Evolutionary conservation across 192 early-diverging fungal species (phyloP), one percentile per base, ranked within the genome.

Genomic region (Coemansia sp.): DNA sequence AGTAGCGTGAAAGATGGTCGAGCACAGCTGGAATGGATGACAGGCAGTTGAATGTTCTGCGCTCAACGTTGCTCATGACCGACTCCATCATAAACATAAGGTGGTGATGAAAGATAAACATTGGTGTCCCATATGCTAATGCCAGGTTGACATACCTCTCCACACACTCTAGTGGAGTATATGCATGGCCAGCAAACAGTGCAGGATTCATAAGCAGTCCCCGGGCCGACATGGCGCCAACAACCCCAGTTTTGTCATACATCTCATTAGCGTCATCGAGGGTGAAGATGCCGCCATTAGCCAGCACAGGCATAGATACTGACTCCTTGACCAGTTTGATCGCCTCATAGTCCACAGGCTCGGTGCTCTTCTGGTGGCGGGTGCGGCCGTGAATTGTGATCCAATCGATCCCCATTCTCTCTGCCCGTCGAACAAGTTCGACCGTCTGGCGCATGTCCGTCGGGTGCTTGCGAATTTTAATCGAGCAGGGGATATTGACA

Each of bases 71-170:
- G 53, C 71, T 68, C 92, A 97, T 92, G 21, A 78, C 42, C 36
- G 79, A 79, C 51, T 96, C 94, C 50, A 93, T 78, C 93, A 96
- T 96, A 69, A 81, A 97, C 90, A 94, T 93, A 22, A 98, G 50
- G 61, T 98, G 95, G 58, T 98, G 95, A 53, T 96, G 94, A 28
- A 92, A 81, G 22, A 98, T 92, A 59, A 87, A 87, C 1, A 79
- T 79, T 23, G 87, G 87, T 15, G 90, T 87, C 23, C 95, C 94
- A 58, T 89, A 93, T 2, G 75, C 84, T 5, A 93, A 31, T 2
- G 85, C 84, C 4, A 79, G 35, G 43, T 83, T 78, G 19, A 90
- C 75, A 57, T 87, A 93, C 30, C 79, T 72, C 62, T 70, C 86
- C 6, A 95, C 81, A 40, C 86, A 87, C 27, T 85, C 84, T 59